Base-by-base conservation (phyloP, 805 yeast genomes). In the Saccharomycopsis fibuligera region DNA sequence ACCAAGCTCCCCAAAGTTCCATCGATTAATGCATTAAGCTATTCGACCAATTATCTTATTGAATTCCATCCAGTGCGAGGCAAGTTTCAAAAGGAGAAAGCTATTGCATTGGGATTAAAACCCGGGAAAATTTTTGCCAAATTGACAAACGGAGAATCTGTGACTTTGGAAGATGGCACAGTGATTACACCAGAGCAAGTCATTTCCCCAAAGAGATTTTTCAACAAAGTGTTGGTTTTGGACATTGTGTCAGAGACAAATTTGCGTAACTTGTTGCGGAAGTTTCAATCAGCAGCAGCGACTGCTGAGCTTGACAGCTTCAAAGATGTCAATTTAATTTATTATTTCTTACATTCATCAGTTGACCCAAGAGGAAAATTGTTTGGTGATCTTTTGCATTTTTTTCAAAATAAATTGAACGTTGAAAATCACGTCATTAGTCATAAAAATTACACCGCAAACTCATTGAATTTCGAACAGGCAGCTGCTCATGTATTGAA, bases 321-420 rank as follows among this genome's bases (percentile, higher is more conserved):
- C 3, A 54, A 62, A 2, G 66, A 69, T 2, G 66, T 74, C 19
- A 75, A 78, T 1, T 62, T 75, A 1, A 83, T 89, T 1, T 89
- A 86, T 61, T 95, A 87, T 63, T 76, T 87, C 49, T 65, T 93
- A 24, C 93, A 85, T n/a, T 76, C 72, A 4, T 75, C 72, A 1
- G 68, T 86, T 1, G 76, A 78, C 42, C 30, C 56, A 58, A 53
- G 68, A 33, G 66, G 66, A 54, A 63, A 65, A 1, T 65, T 65
- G 3, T 78, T 85, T 55, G 42, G 64, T 4, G 51, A 61, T 0
- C 82, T 86, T 54, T 71, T 85, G 56, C 62, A 19, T 2, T 21
- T 45, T 31, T 29, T 46, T 6, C 33, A 33, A 5, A 27, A 72
- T 45, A 61, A 69, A 4, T 82, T 87, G 56, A 83, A 80, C 0